phyloP scores from a whole-genome alignment of 805 yeast genomes.

The Yarrowia sp. region DNA sequence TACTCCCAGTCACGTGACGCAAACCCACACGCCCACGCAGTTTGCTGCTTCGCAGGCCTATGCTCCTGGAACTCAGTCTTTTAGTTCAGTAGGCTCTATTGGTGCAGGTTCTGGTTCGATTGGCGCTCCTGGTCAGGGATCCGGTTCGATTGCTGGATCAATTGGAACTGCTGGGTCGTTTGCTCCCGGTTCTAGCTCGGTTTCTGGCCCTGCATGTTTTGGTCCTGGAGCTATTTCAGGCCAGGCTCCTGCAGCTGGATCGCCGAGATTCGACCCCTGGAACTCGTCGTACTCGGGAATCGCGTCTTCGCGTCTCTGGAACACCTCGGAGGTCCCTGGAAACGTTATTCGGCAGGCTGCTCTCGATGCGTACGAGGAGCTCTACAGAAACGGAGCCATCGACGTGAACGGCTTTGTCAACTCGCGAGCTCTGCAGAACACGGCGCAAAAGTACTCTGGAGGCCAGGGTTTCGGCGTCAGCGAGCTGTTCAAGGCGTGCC shows the following conservation, averaged over 20 bases:
- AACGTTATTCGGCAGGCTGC: conserved; percentile 20
- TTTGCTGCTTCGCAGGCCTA: too few relatives aligned
- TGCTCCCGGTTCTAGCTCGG: too few relatives aligned
- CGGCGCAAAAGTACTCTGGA: conserved; percentile 9
- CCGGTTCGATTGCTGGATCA: too few relatives aligned
- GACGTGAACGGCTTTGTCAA: conserved; percentile 11
- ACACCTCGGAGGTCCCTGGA: background rate
- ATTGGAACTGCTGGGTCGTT: too few relatives aligned
- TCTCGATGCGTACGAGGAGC: conserved; percentile 22
- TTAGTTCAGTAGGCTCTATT: too few relatives aligned
- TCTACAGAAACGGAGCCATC: background rate
- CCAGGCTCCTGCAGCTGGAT: too few relatives aligned
- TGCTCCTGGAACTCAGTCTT: too few relatives aligned
- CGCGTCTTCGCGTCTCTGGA: conserved; percentile 6
- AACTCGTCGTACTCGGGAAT: conserved; percentile 16
- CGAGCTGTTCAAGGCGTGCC: conserved; percentile 10
- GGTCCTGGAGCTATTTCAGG: too few relatives aligned
- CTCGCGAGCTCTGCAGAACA: conserved; percentile 5
- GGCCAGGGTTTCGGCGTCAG: conserved; percentile 11
- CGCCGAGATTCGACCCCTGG: conserved; percentile 26
- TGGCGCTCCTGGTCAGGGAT: background rate
- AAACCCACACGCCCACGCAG: too few relatives aligned
- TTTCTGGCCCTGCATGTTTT: too few relatives aligned
- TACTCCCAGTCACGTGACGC: background rate
- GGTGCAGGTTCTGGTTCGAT: background rate